Conservation (phyloP, 345 rosid genomes). For the Triadica sebifera region DNA sequence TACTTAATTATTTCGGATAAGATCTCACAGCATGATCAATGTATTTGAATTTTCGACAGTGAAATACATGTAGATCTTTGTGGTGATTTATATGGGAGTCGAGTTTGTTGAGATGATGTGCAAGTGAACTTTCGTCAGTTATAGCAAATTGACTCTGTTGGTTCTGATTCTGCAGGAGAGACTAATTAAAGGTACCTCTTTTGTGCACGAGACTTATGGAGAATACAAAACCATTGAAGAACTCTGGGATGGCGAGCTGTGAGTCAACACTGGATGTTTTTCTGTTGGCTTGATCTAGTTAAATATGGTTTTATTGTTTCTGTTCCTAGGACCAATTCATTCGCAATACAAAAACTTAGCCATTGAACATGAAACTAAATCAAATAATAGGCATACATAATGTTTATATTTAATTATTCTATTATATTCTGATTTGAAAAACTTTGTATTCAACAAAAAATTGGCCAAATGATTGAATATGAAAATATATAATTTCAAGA, state of each 20-base stretch:
- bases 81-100: not conserved
- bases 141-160: not conserved
- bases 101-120: not conserved
- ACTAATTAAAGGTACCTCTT: conserved; percentile 26
- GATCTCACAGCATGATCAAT: too few relatives aligned
- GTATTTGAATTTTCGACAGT: not conserved
- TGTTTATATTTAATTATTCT: too few relatives aligned
- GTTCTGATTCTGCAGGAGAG: conserved; percentile 32
- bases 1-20: not conserved
- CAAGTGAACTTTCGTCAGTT: not conserved
- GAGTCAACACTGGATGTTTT: not conserved
- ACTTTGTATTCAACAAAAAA: too few relatives aligned
- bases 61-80: not conserved
- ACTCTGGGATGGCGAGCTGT: conserved; percentile 52
- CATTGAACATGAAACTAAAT: not conserved
- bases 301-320: not conserved
- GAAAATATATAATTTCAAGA: too few relatives aligned
- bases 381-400: too few relatives aligned
- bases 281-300: not conserved
- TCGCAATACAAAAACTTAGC: not conserved
- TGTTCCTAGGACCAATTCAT: not conserved
- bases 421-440: too few relatives aligned
- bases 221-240: conserved; percentile 44
- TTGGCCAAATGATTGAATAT: too few relatives aligned
- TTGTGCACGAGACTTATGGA: conserved; percentile 40